A percentile compares a stretch with the other conserved stretches of the same genome.
Evolutionary conservation across 1,284 basidiomycete species (phyloP).

Genomic region (Papiliotrema terrestris): DNA sequence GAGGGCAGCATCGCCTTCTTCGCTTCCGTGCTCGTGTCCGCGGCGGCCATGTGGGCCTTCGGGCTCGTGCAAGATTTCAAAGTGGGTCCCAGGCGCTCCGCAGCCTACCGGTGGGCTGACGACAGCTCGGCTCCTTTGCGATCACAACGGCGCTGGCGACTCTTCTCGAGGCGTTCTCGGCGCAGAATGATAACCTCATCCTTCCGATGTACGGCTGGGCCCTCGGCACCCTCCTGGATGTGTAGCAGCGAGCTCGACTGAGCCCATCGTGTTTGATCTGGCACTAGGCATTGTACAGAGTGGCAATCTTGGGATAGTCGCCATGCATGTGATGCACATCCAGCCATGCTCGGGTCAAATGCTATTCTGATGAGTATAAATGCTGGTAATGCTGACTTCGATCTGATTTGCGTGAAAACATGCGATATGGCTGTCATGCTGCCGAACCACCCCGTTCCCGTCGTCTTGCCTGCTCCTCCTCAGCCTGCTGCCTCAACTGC

Average conservation of each 20-base stretch:
- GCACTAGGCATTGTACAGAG: too few relatives aligned
- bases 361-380: too few relatives aligned
- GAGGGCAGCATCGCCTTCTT: conserved; percentile 86
- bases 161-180: conserved; percentile 78
- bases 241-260: conserved; percentile 12
- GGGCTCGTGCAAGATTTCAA: conserved; percentile 70
- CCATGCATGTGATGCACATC: too few relatives aligned
- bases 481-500: too few relatives aligned
- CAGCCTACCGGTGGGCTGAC: background rate
- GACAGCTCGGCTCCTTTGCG: conserved; percentile 17
- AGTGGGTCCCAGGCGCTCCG: conserved; percentile 54
- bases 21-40: conserved; percentile 64
- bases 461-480: too few relatives aligned
- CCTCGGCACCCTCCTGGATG: conserved; percentile 41
- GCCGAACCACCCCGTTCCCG: too few relatives aligned
- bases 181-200: conserved; percentile 92
- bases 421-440: too few relatives aligned
- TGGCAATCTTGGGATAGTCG: too few relatives aligned
- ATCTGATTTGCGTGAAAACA: too few relatives aligned
- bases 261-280: too few relatives aligned
- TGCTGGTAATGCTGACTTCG: too few relatives aligned
- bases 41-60: conserved; percentile 65
- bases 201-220: conserved; percentile 83
- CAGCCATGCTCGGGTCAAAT: too few relatives aligned
- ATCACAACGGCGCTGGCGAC: conserved; percentile 60